phyloP scores from a whole-genome alignment of 495 filamentous ascomycete species.

The Lentithecium fluviatile region DNA sequence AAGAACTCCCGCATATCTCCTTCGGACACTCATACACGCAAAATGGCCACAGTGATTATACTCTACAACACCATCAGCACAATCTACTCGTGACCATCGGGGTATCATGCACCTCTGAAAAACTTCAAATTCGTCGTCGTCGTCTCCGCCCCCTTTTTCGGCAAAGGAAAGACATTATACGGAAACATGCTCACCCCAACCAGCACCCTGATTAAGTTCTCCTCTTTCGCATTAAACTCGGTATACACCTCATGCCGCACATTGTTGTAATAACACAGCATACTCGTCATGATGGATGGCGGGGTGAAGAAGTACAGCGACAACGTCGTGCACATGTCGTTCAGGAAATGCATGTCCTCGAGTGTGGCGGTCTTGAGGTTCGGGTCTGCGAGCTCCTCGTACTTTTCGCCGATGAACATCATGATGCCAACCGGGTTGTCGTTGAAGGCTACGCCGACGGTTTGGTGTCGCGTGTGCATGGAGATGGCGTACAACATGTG shows the following conservation, averaged over 20 bases:
- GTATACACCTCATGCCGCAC: constrained; percentile 31
- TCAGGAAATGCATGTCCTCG: constrained; percentile 4
- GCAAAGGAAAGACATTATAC: constrained; percentile 26
- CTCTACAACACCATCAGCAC: not conserved
- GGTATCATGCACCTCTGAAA: constrained; percentile 14
- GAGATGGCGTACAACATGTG: constrained; percentile 29
- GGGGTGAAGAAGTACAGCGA: constrained; percentile 35
- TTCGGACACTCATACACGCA: not conserved
- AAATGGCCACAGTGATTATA: not conserved
- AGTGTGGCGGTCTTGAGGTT: constrained; percentile 15
- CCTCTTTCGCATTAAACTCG: constrained; percentile 21
- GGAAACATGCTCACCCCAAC: constrained; percentile 32
- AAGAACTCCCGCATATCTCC: constrained; percentile 4
- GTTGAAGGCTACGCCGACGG: constrained; percentile 19
- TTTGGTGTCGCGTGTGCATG: constrained; percentile 33
- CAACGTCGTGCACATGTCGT: constrained; percentile 31
- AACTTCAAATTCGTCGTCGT: constrained; percentile 35
- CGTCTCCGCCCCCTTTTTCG: constrained; percentile 22
- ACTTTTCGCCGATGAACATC: constrained; percentile 38
- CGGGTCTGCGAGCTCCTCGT: constrained; percentile 32
- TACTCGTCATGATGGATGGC: constrained; percentile 26
- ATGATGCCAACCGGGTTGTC: constrained; percentile 32
- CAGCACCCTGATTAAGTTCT: constrained; percentile 31
- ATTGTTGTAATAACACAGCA: constrained; percentile 36
- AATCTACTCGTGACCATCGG: not conserved